Evolutionary conservation across 2,329 filamentous ascomycete species (phyloP).

Genomic region (Chrysoporthe deuterocubensis): DNA sequence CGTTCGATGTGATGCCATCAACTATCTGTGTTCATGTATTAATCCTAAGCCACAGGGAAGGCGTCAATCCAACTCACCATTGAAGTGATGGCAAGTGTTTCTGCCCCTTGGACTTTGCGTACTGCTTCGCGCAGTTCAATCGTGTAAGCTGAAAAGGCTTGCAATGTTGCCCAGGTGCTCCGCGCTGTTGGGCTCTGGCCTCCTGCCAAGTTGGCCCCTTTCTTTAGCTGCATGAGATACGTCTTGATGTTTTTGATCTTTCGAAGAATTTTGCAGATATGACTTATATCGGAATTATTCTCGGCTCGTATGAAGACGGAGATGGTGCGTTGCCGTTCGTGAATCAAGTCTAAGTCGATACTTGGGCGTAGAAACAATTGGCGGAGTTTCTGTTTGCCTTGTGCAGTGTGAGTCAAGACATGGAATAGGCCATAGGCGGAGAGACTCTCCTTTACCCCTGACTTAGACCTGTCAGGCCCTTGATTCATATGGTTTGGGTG

Average conservation of each 20-base stretch:
- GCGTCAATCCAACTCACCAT: conserved; percentile 48
- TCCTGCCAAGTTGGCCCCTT: conserved; percentile 68
- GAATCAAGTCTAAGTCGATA: conserved; percentile 68
- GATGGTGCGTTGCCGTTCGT: conserved; percentile 73
- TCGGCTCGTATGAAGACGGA: conserved; percentile 67
- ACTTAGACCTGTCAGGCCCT: conserved; percentile 64
- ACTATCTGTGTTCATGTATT: conserved; percentile 51
- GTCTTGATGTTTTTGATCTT: conserved; percentile 77
- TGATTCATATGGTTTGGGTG: conserved; percentile 83
- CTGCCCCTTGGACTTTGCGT: conserved; percentile 57
- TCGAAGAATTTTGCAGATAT: conserved; percentile 64
- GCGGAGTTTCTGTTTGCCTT: conserved; percentile 76
- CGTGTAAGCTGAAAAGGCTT: conserved; percentile 70
- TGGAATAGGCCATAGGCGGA: conserved; percentile 86
- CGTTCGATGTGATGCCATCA: conserved; percentile 59
- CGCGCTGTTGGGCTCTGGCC: conserved; percentile 58
- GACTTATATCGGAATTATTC: conserved; percentile 61
- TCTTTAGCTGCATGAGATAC: conserved; percentile 71
- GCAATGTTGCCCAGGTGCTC: conserved; percentile 75
- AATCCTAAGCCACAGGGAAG: conserved; percentile 6
- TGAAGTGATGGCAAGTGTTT: conserved; percentile 54
- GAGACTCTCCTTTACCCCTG: conserved; percentile 75
- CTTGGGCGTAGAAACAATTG: conserved; percentile 82
- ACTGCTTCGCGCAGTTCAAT: conserved; percentile 71
- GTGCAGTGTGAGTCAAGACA: conserved; percentile 73